These are phyloP conservation scores for Nidularia sp. DNA, from an alignment of 768 basidiomycete species.

Conservation along the genomic window DNA sequence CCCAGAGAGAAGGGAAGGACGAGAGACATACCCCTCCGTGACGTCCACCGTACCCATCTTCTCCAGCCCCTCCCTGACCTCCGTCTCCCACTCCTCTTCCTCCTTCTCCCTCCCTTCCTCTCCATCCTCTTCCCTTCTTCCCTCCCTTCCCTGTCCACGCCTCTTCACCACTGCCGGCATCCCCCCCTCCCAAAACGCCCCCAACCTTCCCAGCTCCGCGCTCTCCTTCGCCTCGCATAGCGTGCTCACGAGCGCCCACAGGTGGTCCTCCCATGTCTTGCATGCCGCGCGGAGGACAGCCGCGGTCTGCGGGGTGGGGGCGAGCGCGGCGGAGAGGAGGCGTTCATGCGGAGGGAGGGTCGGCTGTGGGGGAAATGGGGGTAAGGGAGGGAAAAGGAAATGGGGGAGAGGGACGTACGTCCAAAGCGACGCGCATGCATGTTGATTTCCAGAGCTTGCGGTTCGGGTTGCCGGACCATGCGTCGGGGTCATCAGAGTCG, in stretches of 20 bases:
- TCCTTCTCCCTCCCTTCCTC: conserved; percentile 32
- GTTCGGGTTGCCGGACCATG: conserved; percentile 71
- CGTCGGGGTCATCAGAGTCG: conserved; percentile 32
- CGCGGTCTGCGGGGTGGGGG: conserved; percentile 65
- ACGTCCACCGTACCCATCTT: conserved; percentile 53
- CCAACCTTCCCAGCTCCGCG: conserved; percentile 59
- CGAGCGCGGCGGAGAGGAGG: conserved; percentile 83
- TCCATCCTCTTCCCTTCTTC: conserved; percentile 9
- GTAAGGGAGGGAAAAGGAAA: not conserved
- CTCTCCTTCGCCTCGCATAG: conserved; percentile 80
- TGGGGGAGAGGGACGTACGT: conserved; percentile 38
- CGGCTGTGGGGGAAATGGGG: conserved; percentile 29
- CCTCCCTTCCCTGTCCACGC: conserved; percentile 34
- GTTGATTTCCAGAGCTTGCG: conserved; percentile 85
- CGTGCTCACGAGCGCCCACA: conserved; percentile 87
- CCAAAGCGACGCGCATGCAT: conserved; percentile 75
- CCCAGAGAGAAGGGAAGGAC: too few species aligned
- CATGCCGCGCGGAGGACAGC: conserved; percentile 69
- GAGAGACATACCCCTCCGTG: conserved; percentile 44
- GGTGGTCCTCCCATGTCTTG: conserved; percentile 89
- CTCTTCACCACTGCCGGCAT: conserved; percentile 13
- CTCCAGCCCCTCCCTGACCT: conserved; percentile 55
- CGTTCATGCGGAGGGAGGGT: conserved; percentile 70
- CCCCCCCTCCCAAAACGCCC: conserved; percentile 81
- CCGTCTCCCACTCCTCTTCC: conserved; percentile 63